These are phyloP conservation scores for Nidula niveotomentosa DNA, from an alignment of 1,284 basidiomycete genomes.

Conservation along the genomic window DNA sequence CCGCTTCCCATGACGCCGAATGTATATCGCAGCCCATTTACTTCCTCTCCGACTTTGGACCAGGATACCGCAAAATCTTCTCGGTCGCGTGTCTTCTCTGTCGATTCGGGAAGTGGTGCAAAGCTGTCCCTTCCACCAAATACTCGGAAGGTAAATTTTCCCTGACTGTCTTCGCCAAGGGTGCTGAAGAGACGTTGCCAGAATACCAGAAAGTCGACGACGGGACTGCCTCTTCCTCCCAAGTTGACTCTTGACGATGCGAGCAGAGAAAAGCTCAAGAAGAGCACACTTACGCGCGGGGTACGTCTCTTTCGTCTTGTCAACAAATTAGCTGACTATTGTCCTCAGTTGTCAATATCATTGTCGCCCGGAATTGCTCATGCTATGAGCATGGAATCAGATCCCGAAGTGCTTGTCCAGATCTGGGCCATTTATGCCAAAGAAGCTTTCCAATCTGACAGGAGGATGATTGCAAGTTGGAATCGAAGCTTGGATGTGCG, in stretches of 20 bases:
- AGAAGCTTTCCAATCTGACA: conserved; percentile 4
- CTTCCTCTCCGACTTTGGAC: not conserved
- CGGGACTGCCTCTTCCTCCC: not conserved
- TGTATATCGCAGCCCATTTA: not conserved
- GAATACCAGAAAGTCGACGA: not conserved
- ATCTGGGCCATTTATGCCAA: conserved; percentile 4
- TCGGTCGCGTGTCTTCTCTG: too few species aligned
- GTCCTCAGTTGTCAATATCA: not conserved
- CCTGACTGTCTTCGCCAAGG: not conserved
- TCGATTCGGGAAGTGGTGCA: too few species aligned
- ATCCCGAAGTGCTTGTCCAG: conserved; percentile 1
- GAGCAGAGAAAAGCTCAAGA: not conserved
- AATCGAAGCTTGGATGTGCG: conserved; percentile 6
- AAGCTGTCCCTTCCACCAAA: too few species aligned
- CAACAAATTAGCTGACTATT: not conserved
- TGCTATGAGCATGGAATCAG: not conserved
- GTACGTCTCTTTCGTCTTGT: not conserved
- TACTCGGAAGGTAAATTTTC: not conserved
- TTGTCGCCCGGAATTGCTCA: not conserved
- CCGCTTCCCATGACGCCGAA: not conserved
- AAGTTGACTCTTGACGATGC: not conserved
- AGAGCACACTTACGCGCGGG: not conserved
- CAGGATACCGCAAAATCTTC: too few species aligned
- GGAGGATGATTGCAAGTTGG: conserved; percentile 6
- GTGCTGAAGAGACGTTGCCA: not conserved